Evolutionary conservation across 2,329 filamentous ascomycete genomes (phyloP), one percentile per base, ranked within the genome.

Genomic region (Chaetomium strumarium): DNA sequence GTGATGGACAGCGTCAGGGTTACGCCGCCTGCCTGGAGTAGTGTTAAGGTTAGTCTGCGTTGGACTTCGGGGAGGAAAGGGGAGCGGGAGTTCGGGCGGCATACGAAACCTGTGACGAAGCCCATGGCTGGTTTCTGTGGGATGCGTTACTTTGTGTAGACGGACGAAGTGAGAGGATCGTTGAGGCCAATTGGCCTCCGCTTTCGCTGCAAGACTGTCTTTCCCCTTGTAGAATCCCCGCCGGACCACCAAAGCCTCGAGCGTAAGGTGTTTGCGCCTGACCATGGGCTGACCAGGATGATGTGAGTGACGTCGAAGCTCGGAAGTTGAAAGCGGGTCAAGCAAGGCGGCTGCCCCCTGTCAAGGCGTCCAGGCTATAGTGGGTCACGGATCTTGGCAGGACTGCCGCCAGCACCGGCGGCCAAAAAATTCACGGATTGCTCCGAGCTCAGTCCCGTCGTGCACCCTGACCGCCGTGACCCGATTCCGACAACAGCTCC

Each of bases 51-150:
- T 11, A 16, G n/a, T 24, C 4, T 40, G 38, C n/a, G 29, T 34
- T 33, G 30, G 42, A 20, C 30, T 12, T 33, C 9, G 16, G 17
- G 19, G 38, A 14, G 12, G 33, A 9, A 34, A 14, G 6, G n/a
- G 16, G 17, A 20, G 30, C n/a, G n/a, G 38, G 30, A 46, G 24
- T 41, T 24, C 46, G 48, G 49, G 8, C n/a, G 34, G 73, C 84
- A 58, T 77, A 90, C 87, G 68, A 90, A 87, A 62, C 87, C 86
- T 39, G 82, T 77, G 60, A 80, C 78, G 75, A 89, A 88, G 65
- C 86, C 85, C 86, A 90, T 89, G 24, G 24, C 24, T 24, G 24
- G 24, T 24, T 24, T 7, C 24, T 4, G 24, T 4, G 24, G 24
- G 24, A 24, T 24, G 24, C 24, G 24, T 7, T 24, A 24, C 24